Base-by-base conservation (phyloP, 1,284 basidiomycete genomes). In the Porodaedalea pini region DNA sequence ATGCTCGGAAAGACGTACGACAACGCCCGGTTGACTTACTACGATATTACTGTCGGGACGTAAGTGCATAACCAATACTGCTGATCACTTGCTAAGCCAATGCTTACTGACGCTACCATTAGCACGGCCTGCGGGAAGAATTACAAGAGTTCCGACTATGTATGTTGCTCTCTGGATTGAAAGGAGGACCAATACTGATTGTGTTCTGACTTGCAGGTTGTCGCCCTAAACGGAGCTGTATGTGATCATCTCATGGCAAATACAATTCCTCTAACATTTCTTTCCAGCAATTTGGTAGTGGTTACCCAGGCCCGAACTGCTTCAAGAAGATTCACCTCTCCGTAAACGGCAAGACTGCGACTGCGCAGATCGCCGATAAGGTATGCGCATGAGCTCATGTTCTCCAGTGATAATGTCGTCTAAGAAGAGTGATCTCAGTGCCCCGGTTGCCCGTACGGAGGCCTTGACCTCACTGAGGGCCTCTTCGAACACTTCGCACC, bases 311-410 rank as follows among this genome's bases (percentile, higher is more conserved):
- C 32, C 73, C 79, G 10, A 52, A 78, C 53, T 92, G 91, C 69
- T 82, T 80, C 66, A 71, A 82, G 70, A 66, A 64, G 19, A 83
- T 92, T 63, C 81, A 78, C 37, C 87, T 93, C 66, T 73, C 77
- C 2, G 83, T 78, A 67, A 73, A 76, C 34, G 88, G 86, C 63
- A 85, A 83, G 69, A 78, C 80, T 2, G 74, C 81, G 8, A 64
- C 68, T 13, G 90, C 90, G 1, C 73, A 70, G 5, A 81, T 94
- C 63, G 77, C 77, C 64, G 90, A 92, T 70, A 76, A 79, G 77
- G 86, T 86, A 56, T 13, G 32, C 13, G 53, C n/a, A 31, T 51
- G 7, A 7, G 2, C 25, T 23, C 32, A 13, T 15, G 21, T 25
- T 17, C 2, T 32, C 11, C 34, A 19, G 15, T 25, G n/a, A 51